Conservation (phyloP, 495 filamentous ascomycete species). For the Aspergillus bridgeri region DNA sequence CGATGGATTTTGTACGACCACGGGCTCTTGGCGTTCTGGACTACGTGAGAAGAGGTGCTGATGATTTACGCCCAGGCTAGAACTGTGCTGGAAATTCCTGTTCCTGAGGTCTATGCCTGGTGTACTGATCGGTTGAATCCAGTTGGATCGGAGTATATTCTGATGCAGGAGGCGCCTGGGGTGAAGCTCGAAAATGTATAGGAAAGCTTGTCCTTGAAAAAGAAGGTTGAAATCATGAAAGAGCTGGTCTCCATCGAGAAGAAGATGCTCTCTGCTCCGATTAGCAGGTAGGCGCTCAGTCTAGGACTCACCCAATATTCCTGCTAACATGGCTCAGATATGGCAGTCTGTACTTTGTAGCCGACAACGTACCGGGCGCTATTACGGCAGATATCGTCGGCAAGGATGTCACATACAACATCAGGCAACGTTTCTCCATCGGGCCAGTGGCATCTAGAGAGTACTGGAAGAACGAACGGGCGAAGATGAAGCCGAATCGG, state of each 20-base stretch:
- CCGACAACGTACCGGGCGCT: conserved; percentile 16
- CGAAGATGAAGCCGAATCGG: conserved; percentile 22
- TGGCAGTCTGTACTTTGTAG: conserved; percentile 27
- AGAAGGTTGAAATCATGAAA: conserved; percentile 27
- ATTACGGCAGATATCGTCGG: conserved; percentile 7
- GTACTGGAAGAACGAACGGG: conserved; percentile 29
- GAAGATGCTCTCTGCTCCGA: conserved; percentile 23
- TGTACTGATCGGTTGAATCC: too few relatives aligned
- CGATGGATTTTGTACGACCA: conserved; percentile 43
- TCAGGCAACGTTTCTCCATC: conserved; percentile 25
- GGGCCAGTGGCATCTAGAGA: conserved; percentile 25
- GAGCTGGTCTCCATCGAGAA: conserved; percentile 25
- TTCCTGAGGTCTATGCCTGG: conserved; percentile 27
- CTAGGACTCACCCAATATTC: too few relatives aligned
- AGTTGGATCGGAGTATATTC: conserved; percentile 36
- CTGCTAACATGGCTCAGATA: too few relatives aligned
- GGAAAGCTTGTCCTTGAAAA: conserved; percentile 20
- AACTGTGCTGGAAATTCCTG: conserved; percentile 23
- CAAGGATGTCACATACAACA: conserved; percentile 15
- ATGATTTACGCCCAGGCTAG: conserved; percentile 18
- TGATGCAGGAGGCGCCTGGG: conserved; percentile 32
- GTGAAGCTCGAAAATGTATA: conserved; percentile 25
- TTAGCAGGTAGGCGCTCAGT: too few relatives aligned
- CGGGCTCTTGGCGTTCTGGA: conserved; percentile 13
- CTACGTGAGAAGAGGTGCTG: conserved; percentile 11